Evolutionary conservation across 345 rosid genomes (phyloP).

Genomic region (Barbarea vulgaris): DNA sequence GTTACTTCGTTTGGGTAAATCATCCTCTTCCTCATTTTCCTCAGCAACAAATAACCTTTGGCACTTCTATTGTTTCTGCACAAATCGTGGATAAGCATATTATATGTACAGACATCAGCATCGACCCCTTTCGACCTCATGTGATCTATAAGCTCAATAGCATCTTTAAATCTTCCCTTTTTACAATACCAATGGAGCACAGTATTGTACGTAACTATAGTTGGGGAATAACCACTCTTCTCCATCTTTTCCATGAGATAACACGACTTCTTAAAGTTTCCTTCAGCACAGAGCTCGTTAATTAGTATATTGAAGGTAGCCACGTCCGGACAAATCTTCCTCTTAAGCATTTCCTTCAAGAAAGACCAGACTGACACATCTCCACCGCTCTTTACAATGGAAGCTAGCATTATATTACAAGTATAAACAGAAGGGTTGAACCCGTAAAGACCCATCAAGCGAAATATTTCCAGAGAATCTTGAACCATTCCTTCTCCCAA

Average conservation of each 20-base stretch:
- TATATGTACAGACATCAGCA: constrained; percentile 79
- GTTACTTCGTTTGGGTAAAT: constrained; percentile 69
- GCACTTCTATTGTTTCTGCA: constrained; percentile 78
- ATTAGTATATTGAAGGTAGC: constrained; percentile 87
- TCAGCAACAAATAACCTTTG: constrained; percentile 78
- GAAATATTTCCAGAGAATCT: constrained; percentile 62
- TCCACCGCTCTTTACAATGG: constrained; percentile 52
- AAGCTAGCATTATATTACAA: constrained; percentile 67
- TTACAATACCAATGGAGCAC: constrained; percentile 82
- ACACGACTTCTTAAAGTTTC: constrained; percentile 64
- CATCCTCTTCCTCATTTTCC: constrained; percentile 74
- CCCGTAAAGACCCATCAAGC: constrained; percentile 62
- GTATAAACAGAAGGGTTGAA: constrained; percentile 73
- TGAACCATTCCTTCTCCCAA: constrained; percentile 58
- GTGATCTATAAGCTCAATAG: constrained; percentile 61
- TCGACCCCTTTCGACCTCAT: constrained; percentile 73
- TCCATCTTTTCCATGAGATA: constrained; percentile 82
- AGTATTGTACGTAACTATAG: constrained; percentile 73
- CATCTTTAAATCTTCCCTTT: constrained; percentile 65
- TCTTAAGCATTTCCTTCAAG: constrained; percentile 70
- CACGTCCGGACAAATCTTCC: constrained; percentile 72
- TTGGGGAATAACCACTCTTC: constrained; percentile 70
- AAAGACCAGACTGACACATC: constrained; percentile 63
- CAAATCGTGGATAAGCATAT: constrained; percentile 69
- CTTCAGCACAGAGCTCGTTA: constrained; percentile 66